Conservation (phyloP, 441 rosid species). For the Aleurites moluccanus region DNA sequence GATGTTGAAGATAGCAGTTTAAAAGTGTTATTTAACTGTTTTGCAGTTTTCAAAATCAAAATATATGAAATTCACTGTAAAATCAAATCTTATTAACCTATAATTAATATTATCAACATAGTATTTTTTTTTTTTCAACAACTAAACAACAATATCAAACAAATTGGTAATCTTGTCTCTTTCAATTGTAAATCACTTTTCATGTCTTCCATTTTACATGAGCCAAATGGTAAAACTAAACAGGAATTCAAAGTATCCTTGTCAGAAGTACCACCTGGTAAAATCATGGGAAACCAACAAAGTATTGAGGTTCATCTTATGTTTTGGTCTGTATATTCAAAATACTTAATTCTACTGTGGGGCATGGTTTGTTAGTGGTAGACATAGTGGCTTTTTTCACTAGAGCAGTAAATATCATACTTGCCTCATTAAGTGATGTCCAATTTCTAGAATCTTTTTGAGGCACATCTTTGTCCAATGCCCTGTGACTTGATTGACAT, state of each 20-base stretch:
- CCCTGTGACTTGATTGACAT: constrained; percentile 40
- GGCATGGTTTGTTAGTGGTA: constrained; percentile 18
- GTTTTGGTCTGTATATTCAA: no score
- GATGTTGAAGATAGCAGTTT: no score
- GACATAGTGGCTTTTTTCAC: constrained; percentile 24
- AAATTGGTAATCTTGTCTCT: background rate
- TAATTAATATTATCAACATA: no score
- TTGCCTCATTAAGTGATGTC: constrained; percentile 27
- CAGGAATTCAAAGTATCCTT: background rate
- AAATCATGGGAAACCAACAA: background rate
- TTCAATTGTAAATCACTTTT: background rate
- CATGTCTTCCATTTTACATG: background rate
- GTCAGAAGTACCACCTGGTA: background rate
- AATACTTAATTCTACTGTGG: constrained; percentile 16
- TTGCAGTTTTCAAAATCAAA: no score
- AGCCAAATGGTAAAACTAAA: background rate
- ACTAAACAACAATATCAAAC: no score
- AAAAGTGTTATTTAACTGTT: no score
- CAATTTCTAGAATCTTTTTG: constrained; percentile 29
- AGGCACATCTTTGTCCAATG: constrained; percentile 34
- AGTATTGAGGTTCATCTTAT: constrained; percentile 11
- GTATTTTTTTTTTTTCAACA: no score
- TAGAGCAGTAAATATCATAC: constrained; percentile 18
- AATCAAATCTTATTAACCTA: no score
- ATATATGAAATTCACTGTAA: no score